Evolutionary conservation across 345 rosid species (phyloP), one percentile per base, ranked within the genome.

Genomic region (Hypericum perforatum): DNA sequence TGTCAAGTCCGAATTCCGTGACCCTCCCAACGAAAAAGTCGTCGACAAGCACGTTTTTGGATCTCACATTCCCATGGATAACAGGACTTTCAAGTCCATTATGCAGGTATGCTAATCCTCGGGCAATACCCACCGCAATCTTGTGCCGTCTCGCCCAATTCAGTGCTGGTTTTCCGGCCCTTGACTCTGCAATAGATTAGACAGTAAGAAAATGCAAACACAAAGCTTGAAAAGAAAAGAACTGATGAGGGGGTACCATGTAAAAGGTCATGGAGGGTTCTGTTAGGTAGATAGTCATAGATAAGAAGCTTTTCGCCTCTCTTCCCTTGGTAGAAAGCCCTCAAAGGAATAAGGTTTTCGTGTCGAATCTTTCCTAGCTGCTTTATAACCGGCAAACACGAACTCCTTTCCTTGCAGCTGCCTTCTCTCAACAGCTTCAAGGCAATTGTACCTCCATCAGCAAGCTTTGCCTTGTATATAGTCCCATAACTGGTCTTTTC

Each of bases 221-320:
- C 32, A 22, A 8, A 14, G 14, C 44, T 43, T 48, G 8, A 48
- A 11, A 51, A n/a, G 48, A 7, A 61, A 45, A 14, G 11, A 9
- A 0, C 7, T 10, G 54, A 48, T 55, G 46, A 45, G 7, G 41
- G 32, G 41, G 67, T 87, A 91, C 98, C 96, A 55, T 88, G 95
- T 63, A 92, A 77, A 66, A 81, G 76, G 60, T 92, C 96, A 71
- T 87, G 70, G 63, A 92, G 80, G 67, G 74, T 78, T 62, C 81
- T 76, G 59, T 77, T 82, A 13, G 96, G 96, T 46, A 92, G 82
- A 69, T 82, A 88, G 57, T 92, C 98, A 70, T 87, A 92, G 45
- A 92, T 87, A 45, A 92, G 98, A 32, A 92, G 86, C 83, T 92
- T 85, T 63, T 92, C 98, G 56, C 98, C 96, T 77, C 96, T 78